Percentiles rank a stretch among this genome's conserved stretches.
Conservation (phyloP, 768 basidiomycete species). For the Boletus rufocinnamomeus region DNA sequence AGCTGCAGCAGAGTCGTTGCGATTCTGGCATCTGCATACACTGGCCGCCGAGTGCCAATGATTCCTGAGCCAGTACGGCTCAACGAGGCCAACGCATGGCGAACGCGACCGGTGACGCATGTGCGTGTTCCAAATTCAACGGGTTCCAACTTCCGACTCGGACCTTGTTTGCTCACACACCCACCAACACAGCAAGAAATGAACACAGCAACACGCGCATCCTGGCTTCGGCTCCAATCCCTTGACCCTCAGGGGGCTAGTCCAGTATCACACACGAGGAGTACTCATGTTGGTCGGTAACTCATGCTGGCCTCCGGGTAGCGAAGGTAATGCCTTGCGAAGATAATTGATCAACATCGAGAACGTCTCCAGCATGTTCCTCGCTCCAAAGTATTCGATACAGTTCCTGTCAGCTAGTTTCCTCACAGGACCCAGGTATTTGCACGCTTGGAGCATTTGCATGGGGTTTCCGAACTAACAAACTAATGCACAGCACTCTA, state of each 20-base stretch:
- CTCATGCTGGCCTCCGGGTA: background rate
- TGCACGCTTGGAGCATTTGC: background rate
- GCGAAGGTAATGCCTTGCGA: background rate
- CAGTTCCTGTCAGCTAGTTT: constrained; percentile 1
- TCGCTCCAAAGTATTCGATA: background rate
- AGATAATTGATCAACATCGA: constrained; percentile 4
- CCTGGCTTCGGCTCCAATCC: constrained; percentile 2
- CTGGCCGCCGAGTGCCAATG: background rate
- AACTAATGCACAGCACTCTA: constrained; percentile 11
- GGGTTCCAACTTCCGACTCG: no score
- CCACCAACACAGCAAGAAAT: background rate
- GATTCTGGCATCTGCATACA: background rate
- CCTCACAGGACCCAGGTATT: constrained; percentile 6
- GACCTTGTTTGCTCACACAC: background rate
- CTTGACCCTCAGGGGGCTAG: constrained; percentile 7
- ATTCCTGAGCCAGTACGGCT: background rate
- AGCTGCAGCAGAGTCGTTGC: background rate
- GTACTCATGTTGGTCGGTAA: constrained; percentile 20
- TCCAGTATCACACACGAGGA: constrained; percentile 14
- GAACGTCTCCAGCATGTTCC: background rate
- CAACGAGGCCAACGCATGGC: constrained; percentile 7
- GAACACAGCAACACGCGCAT: background rate
- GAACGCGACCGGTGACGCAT: background rate
- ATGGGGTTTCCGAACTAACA: constrained; percentile 4
- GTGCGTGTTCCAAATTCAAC: background rate